These are phyloP conservation scores for Fusarium nematophilum DNA, from an alignment of 2,329 filamentous ascomycete genomes.

Conservation along the genomic window DNA sequence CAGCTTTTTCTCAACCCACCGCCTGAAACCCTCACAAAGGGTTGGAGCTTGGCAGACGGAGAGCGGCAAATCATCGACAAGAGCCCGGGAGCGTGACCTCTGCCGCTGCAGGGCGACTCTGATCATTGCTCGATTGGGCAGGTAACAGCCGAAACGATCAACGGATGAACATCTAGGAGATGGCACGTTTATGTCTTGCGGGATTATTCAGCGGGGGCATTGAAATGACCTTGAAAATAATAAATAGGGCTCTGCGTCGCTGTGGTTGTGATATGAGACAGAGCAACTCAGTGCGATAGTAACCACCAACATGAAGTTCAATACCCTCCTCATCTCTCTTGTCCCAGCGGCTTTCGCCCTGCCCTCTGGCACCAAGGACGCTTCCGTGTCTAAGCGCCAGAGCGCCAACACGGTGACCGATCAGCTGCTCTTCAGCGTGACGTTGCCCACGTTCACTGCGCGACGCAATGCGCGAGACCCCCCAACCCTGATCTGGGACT, in stretches of 20 bases:
- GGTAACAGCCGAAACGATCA: constrained; percentile 4
- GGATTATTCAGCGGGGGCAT: constrained; percentile 3
- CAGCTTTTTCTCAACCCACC: too few species aligned
- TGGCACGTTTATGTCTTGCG: neutral
- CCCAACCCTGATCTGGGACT: constrained; percentile 52
- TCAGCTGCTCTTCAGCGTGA: constrained; percentile 57
- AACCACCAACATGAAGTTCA: constrained; percentile 48
- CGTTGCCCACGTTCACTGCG: constrained; percentile 55
- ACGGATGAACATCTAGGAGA: neutral
- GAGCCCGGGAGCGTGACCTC: constrained; percentile 21
- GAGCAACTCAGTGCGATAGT: neutral
- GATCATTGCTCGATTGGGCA: constrained; percentile 34
- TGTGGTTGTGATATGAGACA: neutral
- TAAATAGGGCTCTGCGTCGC: constrained; percentile 19
- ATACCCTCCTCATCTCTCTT: constrained; percentile 35
- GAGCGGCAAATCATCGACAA: constrained; percentile 22
- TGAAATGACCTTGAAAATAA: neutral
- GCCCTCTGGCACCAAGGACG: constrained; percentile 22
- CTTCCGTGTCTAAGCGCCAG: constrained; percentile 33
- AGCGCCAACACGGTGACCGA: constrained; percentile 54
- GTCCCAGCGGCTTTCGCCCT: constrained; percentile 40
- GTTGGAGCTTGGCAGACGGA: neutral
- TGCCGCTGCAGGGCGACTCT: neutral
- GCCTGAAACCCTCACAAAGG: neutral
- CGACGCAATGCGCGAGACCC: constrained; percentile 55